Conservation (phyloP, 192 early-diverging fungal genomes). For the Pilaira anomala region DNA sequence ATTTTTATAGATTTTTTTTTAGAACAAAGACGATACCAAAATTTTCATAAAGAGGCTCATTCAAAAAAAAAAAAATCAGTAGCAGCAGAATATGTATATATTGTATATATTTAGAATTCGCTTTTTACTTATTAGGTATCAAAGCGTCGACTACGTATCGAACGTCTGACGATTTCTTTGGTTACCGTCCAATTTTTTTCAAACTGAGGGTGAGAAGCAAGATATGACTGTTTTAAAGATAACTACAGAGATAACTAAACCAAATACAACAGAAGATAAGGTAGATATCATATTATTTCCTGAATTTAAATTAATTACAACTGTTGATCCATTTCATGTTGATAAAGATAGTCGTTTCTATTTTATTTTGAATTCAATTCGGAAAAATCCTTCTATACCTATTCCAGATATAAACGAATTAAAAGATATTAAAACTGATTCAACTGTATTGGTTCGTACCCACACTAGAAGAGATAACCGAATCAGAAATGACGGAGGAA, state of each 20-base stretch:
- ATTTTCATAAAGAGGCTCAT: too few relatives aligned
- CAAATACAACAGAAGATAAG: not conserved
- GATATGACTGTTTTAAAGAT: not conserved
- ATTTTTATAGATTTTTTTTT: too few relatives aligned
- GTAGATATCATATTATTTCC: constrained; percentile 35
- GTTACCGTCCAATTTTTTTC: too few relatives aligned
- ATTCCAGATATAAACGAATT: constrained; percentile 1
- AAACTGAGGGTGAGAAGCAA: too few relatives aligned
- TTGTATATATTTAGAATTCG: too few relatives aligned
- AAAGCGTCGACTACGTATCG: too few relatives aligned
- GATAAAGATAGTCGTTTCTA: not conserved
- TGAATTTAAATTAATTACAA: constrained; percentile 18
- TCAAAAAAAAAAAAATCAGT: too few relatives aligned
- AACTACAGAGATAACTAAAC: constrained; percentile 15
- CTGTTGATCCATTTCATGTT: constrained; percentile 9
- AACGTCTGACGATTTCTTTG: too few relatives aligned
- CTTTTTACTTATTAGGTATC: too few relatives aligned
- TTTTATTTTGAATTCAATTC: constrained; percentile 13
- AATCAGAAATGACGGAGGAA: too few relatives aligned
- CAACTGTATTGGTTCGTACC: constrained; percentile 56
- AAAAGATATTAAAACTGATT: not conserved
- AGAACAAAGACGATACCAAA: too few relatives aligned
- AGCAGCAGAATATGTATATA: too few relatives aligned
- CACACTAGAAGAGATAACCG: constrained; percentile 63
- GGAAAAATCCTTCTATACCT: not conserved